Evolutionary conservation across 805 yeast genomes (phyloP).

Genomic region (Saccharomyces eubayanus): DNA sequence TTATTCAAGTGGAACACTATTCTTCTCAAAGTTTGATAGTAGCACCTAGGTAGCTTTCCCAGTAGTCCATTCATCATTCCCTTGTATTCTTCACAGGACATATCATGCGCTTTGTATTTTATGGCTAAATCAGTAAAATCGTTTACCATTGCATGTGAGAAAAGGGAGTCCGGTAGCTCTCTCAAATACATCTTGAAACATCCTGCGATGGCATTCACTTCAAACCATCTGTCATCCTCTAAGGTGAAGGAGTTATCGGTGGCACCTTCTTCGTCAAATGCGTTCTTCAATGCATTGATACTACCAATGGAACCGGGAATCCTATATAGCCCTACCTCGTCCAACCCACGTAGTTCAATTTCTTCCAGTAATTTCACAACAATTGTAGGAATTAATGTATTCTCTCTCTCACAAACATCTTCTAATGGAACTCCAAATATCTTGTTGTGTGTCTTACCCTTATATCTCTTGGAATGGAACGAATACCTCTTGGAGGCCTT

Average conservation of each 20-base stretch:
- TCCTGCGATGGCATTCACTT: slow-evolving; percentile 80
- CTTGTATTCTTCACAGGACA: slow-evolving; percentile 21
- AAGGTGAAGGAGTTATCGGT: slow-evolving; percentile 37
- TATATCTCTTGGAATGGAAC: slow-evolving; percentile 35
- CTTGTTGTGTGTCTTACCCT: slow-evolving; percentile 36
- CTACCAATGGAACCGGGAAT: slow-evolving; percentile 56
- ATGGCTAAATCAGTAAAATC: slow-evolving; percentile 38
- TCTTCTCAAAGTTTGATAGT: slow-evolving; percentile 59
- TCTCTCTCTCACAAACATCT: slow-evolving; percentile 66
- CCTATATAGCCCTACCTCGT: slow-evolving; percentile 86
- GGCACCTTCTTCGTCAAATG: slow-evolving; percentile 43
- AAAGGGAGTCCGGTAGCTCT: slow-evolving; percentile 78
- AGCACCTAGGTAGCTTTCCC: slow-evolving; percentile 48
- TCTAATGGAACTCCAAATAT: slow-evolving; percentile 85
- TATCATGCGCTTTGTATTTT: slow-evolving; percentile 14
- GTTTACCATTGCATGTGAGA: slow-evolving; percentile 59
- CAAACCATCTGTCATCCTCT: slow-evolving; percentile 57
- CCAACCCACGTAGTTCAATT: slow-evolving; percentile 79
- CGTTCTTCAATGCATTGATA: slow-evolving; percentile 43
- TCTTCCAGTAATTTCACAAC: slow-evolving; percentile 59
- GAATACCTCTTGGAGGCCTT: slow-evolving; percentile 36
- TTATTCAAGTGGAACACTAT: slow-evolving; percentile 61
- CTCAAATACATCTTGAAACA: slow-evolving; percentile 76
- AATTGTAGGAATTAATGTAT: slow-evolving; percentile 52
- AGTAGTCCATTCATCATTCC: slow-evolving; percentile 27